These are phyloP conservation scores for Auriscalpium orientale DNA, from an alignment of 768 basidiomycete species.

Conservation along the genomic window DNA sequence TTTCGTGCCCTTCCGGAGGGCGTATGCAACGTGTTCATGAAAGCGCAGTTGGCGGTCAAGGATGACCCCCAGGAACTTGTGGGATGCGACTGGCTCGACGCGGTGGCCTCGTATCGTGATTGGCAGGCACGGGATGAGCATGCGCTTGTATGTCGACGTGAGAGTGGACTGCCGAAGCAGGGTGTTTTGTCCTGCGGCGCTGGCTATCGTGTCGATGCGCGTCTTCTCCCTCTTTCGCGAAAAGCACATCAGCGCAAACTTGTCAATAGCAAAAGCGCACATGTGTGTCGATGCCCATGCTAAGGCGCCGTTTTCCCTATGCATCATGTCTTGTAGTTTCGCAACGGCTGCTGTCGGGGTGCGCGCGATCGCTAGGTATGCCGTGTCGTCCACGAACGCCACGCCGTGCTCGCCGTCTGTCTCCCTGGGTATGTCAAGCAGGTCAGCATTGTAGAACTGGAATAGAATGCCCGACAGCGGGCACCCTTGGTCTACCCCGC, in stretches of 20 bases:
- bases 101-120: background rate
- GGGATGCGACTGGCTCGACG: background rate
- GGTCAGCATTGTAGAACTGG: conserved; percentile 17
- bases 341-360: conserved; percentile 14
- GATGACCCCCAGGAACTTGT: background rate
- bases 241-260: background rate
- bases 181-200: too few relatives aligned
- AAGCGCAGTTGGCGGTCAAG: background rate
- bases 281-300: background rate
- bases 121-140: background rate
- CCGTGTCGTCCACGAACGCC: background rate
- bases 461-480: conserved; percentile 16
- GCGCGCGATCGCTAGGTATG: conserved; percentile 19
- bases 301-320: background rate
- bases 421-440: conserved; percentile 7
- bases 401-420: background rate
- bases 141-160: too few relatives aligned
- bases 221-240: background rate
- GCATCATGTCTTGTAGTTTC: background rate
- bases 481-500: conserved; percentile 17
- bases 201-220: too few relatives aligned
- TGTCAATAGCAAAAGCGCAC: background rate
- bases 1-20: background rate
- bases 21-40: background rate
- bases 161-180: too few relatives aligned